Evolutionary conservation across 257 asterid species (phyloP).

Genomic region (Solanum tarijense): DNA sequence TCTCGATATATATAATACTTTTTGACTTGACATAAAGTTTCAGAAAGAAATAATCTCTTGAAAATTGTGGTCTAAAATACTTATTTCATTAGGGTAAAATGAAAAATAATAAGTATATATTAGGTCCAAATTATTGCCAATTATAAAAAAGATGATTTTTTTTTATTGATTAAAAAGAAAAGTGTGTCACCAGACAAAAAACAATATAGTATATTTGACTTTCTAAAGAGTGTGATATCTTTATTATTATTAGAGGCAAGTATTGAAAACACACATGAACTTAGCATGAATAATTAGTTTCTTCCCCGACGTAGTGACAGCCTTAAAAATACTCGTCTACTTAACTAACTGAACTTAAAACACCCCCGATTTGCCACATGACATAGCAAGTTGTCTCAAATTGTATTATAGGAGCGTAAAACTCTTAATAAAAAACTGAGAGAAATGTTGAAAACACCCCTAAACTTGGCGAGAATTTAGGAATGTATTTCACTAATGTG

Average conservation of each 20-base stretch:
- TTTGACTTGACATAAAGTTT: not conserved
- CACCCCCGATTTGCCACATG: fast-evolving
- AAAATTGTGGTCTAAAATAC: not conserved
- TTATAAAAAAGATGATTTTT: no score
- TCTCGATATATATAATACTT: not conserved
- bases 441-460: not conserved
- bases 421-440: not conserved
- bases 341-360: no score
- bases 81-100: not conserved
- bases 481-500: not conserved
- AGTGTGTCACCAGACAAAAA: no score
- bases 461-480: no score
- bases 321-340: no score
- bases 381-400: not conserved
- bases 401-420: not conserved
- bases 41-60: no score
- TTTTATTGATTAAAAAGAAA: no score
- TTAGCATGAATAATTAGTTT: not conserved
- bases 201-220: no score
- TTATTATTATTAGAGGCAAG: not conserved
- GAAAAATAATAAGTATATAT: no score
- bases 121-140: no score
- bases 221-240: no score
- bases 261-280: not conserved
- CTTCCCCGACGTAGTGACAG: no score